Base-by-base conservation (phyloP, 805 yeast genomes). In the Clavispora carvajalis region DNA sequence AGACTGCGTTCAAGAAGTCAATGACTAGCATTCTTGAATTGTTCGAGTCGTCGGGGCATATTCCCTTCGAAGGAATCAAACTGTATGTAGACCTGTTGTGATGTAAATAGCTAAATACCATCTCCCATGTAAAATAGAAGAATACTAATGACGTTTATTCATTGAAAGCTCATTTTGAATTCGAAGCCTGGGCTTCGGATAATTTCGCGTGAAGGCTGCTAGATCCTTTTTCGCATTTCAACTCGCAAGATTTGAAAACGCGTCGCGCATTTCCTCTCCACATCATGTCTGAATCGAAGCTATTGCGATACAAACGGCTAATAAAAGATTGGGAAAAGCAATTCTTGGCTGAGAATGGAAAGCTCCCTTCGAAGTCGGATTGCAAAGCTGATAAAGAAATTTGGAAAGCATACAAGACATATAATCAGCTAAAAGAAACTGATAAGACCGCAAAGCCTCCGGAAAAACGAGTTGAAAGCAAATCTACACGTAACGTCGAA, bases 261-360 rank as follows among this genome's bases (percentile, higher is more conserved):
- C 35, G 35, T n/a, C 25, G 35, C 35, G 35, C 10, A n/a, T 1
- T 4, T 1, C 23, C 23, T 22, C 31, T 28, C 19, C 16, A n/a
- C 35, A 12, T 18, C 35, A 33, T 21, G 31, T 28, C 31, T 19
- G 28, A 28, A 18, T 30, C 22, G 7, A 40, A 41, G n/a, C 15
- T 45, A 13, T 44, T 42, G 11, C 38, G 40, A 21, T 37, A 33
- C 36, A 43, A 40, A 21, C 33, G 31, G 36, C 49, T 56, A 37
- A 67, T 69, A 34, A 69, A 69, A 41, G 51, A 45, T 12, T 69
- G 74, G 74, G 74, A 69, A 44, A 55, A 59, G 37, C 48, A 40
- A 22, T 69, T 68, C 43, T 49, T 51, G 8, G 44, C 55, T n/a
- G 22, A 37, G 16, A 39, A 66, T 43, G 55, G 58, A 7, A 47